Base-by-base conservation (phyloP, 2,329 filamentous ascomycete genomes). In the Cladophialophora immunda region DNA sequence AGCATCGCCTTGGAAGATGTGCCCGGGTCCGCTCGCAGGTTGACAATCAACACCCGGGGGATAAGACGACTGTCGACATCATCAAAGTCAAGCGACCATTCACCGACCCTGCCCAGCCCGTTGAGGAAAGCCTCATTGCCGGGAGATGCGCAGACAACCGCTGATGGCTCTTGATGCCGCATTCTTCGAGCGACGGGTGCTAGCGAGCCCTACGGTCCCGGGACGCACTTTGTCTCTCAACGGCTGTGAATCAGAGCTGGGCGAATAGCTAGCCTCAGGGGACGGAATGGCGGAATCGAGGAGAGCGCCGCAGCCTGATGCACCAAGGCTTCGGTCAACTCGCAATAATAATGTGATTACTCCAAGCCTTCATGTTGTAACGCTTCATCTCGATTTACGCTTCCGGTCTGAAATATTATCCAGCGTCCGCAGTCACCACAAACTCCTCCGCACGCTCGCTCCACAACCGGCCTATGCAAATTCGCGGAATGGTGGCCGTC, bases 41-140 rank as follows among this genome's bases (percentile, higher is more conserved):
- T 61, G 25, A 47, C 27, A 4, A 29, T 68, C 29, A 45, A 41
- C 30, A 68, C 58, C 19, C 62, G 53, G 13, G 27, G 45, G 4
- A 22, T 29, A 7, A 62, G 58, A 38, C 47, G 58, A 38, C 36
- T 11, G 11, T 66, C 64, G 36, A 34, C 7, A 25, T 62, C 54
- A n/a, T 50, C 58, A 41, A 53, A 30, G 41, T 52, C 45, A 5
- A 47, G 36, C 19, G 13, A 22, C 6, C 8, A 32, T 29, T 68
- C 66, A 1, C 62, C 66, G 22, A 47, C 32, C 17, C 36, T 32
- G 5, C 41, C 62, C 6, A 68, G 66, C 58, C 66, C 62, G 4
- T 47, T 68, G 17, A 65, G 63, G 36, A 52, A 65, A 47, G 30
- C 55, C 1, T 65, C 54, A 2, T 50, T 63, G 19, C 62, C 66